Base-by-base conservation (phyloP, 2,329 filamentous ascomycete genomes). In the Hortaea sp. region DNA sequence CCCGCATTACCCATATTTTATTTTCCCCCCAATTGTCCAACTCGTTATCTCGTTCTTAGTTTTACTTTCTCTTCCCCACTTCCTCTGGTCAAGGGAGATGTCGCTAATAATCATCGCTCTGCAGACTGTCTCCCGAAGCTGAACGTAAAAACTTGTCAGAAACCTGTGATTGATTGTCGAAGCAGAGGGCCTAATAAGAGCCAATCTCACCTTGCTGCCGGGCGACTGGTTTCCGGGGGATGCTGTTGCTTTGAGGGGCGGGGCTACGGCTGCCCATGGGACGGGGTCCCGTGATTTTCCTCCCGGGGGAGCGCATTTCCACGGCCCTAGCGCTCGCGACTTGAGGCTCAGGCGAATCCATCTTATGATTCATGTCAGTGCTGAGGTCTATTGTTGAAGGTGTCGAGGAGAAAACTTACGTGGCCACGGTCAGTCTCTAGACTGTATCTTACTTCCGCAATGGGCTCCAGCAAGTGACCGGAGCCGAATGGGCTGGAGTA, bases 401-500 rank as follows among this genome's bases (percentile, higher is more conserved):
- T 29, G 35, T 10, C 20, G 28, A 31, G 35, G 44, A n/a, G 29
- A 40, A 40, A 27, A 44, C 47, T 49, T 43, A 51, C 49, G 37
- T 47, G 47, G 47, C 61, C 59, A 39, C 56, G 63, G 44, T 74
- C 70, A 6, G 69, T 73, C 60, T 74, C 71, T 6, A 74, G 62
- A 44, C 66, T 70, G 52, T 73, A 72, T 38, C 71, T 57, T 32
- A 73, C 70, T 58, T 75, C 72, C 49, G 70, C 67, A 48, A 75
- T 75, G n/a, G 72, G 72, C 47, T 70, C 70, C 29, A 75, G 58
- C 13, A 66, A 50, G 48, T 66, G 63, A 3, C 64, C 64, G 5
- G 60, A 63, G 30, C 64, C 64, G 28, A 61, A 61, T 6, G 64
- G 64, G 11, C 56, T 59, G 34, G 57, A 58, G 50, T 66, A 66